A percentile compares a stretch with the other conserved stretches of the same genome.
phyloP scores from a whole-genome alignment of 768 basidiomycete genomes.

The Rhizopogon roseolus region DNA sequence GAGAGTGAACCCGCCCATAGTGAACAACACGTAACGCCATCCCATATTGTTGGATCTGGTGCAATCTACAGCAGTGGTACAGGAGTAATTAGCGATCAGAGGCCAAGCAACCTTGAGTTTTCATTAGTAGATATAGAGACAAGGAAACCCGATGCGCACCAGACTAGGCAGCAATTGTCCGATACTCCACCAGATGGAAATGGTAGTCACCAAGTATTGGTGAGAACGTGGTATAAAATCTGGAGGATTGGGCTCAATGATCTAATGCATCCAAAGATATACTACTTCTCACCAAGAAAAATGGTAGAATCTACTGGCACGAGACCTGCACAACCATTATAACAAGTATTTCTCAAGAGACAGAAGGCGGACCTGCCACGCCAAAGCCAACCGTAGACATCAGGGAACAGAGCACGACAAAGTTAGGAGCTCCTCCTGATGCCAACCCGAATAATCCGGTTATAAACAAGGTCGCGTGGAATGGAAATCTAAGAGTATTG shows the following conservation, averaged over 20 bases:
- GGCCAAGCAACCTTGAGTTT: constrained; percentile 50
- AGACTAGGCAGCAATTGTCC: constrained; percentile 50
- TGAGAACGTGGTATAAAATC: constrained; percentile 50
- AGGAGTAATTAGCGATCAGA: constrained; percentile 51
- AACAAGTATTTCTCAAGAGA: neutral
- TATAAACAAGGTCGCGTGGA: no score
- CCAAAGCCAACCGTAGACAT: constrained; percentile 42
- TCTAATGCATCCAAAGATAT: neutral
- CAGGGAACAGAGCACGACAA: constrained; percentile 30
- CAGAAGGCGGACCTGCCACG: constrained; percentile 32
- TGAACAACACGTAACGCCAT: constrained; percentile 57
- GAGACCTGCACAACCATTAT: constrained; percentile 30
- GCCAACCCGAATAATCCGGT: no score
- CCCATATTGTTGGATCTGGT: constrained; percentile 51
- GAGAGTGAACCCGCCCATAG: constrained; percentile 48
- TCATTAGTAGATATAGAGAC: neutral
- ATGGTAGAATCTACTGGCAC: constrained; percentile 51
- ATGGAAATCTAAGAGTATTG: no score
- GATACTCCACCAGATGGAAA: constrained; percentile 57
- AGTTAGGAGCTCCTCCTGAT: no score
- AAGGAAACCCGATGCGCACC: constrained; percentile 18
- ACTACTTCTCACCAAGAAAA: constrained; percentile 36
- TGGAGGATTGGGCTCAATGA: constrained; percentile 14
- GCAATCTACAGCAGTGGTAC: constrained; percentile 31
- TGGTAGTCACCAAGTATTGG: constrained; percentile 53